Evolutionary conservation across 139 green algal genomes (phyloP).

Genomic region (Volvox reticuliferus): DNA sequence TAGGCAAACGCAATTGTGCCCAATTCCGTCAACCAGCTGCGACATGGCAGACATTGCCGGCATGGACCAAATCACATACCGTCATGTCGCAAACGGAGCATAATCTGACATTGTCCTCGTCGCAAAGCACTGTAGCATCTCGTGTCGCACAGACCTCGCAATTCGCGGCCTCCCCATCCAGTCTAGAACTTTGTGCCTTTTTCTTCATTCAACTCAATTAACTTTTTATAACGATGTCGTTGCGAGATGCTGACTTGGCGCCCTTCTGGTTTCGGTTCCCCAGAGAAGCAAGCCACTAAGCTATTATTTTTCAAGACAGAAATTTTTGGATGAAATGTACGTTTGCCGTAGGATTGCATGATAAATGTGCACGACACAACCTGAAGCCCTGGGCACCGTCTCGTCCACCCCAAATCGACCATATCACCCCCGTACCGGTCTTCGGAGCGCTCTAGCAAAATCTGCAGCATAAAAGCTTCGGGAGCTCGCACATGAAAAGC

Average conservation of each 20-base stretch:
- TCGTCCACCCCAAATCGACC: too few relatives aligned
- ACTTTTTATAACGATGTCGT: not conserved
- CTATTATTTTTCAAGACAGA: too few relatives aligned
- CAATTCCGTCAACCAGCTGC: too few relatives aligned
- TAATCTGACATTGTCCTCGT: slow-evolving; percentile 35
- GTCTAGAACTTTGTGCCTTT: not conserved
- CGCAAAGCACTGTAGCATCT: slow-evolving; percentile 19
- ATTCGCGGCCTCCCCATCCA: not conserved
- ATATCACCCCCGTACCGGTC: too few relatives aligned
- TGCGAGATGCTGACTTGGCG: slow-evolving; percentile 17
- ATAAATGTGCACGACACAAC: too few relatives aligned
- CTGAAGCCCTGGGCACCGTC: too few relatives aligned
- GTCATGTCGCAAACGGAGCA: slow-evolving; percentile 32
- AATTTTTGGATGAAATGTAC: too few relatives aligned
- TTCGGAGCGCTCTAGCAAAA: too few relatives aligned
- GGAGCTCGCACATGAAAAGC: too few relatives aligned
- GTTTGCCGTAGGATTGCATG: too few relatives aligned
- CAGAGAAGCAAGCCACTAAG: too few relatives aligned
- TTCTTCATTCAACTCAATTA: slow-evolving; percentile 13
- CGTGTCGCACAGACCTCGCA: slow-evolving; percentile 26
- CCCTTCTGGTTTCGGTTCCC: not conserved
- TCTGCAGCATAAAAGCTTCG: too few relatives aligned
- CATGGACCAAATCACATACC: not conserved
- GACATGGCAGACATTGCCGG: not conserved
- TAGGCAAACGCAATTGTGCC: not conserved